Conservation (phyloP, 495 filamentous ascomycete genomes). For the Choiromyces venosus region DNA sequence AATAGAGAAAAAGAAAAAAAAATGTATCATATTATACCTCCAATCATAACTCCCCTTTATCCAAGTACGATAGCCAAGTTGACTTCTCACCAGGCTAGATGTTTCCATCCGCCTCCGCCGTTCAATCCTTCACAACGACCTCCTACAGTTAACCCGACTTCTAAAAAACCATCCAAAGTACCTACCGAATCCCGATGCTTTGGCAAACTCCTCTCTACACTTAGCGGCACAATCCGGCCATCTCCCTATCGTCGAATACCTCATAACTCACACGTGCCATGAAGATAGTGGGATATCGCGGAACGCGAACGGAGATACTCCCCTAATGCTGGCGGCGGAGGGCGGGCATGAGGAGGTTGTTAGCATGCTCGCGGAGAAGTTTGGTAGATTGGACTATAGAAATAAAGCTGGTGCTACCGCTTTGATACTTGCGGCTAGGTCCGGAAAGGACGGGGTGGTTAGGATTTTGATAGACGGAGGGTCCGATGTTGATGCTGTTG, state of each 20-base stretch:
- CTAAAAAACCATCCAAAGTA: conserved; percentile 60
- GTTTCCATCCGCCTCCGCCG: conserved; percentile 61
- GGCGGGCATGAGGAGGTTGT: conserved; percentile 58
- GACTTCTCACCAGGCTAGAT: conserved; percentile 53
- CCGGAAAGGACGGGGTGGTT: conserved; percentile 58
- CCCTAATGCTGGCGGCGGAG: conserved; percentile 58
- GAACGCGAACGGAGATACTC: conserved; percentile 67
- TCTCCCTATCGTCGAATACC: conserved; percentile 54
- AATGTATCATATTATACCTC: not conserved
- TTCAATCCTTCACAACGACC: conserved; percentile 66
- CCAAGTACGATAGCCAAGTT: not conserved
- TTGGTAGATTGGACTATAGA: conserved; percentile 29
- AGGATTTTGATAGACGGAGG: conserved; percentile 36
- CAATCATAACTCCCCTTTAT: not conserved
- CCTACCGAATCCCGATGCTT: conserved; percentile 50
- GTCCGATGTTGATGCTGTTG: conserved; percentile 44
- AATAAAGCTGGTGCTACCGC: conserved; percentile 54
- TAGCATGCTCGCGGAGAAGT: conserved; percentile 43
- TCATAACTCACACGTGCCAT: conserved; percentile 53
- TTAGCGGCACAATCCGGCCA: conserved; percentile 66
- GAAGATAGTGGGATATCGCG: conserved; percentile 56
- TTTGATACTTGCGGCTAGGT: conserved; percentile 55
- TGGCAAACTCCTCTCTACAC: conserved; percentile 70
- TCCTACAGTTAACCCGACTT: conserved; percentile 40
- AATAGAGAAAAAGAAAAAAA: not conserved